Evolutionary conservation across 441 rosid genomes (phyloP), one percentile per base, ranked within the genome.

Genomic region (Pelargonium australe): DNA sequence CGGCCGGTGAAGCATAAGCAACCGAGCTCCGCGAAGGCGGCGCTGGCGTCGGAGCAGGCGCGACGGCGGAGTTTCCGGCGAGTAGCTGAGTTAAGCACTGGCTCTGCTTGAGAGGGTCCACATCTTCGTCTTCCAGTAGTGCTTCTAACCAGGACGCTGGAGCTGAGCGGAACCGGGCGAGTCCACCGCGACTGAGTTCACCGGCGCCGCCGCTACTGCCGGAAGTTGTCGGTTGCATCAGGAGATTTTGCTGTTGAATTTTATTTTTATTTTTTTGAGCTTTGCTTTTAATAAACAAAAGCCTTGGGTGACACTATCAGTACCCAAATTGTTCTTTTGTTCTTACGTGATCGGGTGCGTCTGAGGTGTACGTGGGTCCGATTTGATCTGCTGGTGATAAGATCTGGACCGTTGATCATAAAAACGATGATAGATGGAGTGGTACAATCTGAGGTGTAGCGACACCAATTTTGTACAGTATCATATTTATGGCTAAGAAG

Each of bases 111-210:
- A 88, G 71, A 3, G 86, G 86, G 72, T 86, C 89, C 71, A 84
- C 95, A 49, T 81, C 91, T 40, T 83, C 89, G 53, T 85, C 92
- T 61, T 86, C 90, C 1, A 90, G 83, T 44, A 90, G 87, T 6
- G 88, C 87, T 71, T 86, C 92, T 47, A 90, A 77, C 96, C 96
- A 90, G 17, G 83, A 78, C 40, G 88, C 83, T n/a, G 96, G 96
- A 71, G 92, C 96, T 20, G 92, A 90, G 14, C 90, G 86, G 76
- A 81, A 81, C 58, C 92, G 83, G 44, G 89, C 74, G 16, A 90
- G 84, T 41, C 89, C 87, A 64, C 79, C 74, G 49, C 93, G 84
- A 71, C 75, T 79, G 63, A 78, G 28, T 67, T 79, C 87, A 3
- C 82, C 84, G 23, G 78, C 85, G 5, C 82, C 83, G n/a, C 78